Conservation (phyloP, 1,284 basidiomycete genomes). For the Takashimella koratensis region DNA sequence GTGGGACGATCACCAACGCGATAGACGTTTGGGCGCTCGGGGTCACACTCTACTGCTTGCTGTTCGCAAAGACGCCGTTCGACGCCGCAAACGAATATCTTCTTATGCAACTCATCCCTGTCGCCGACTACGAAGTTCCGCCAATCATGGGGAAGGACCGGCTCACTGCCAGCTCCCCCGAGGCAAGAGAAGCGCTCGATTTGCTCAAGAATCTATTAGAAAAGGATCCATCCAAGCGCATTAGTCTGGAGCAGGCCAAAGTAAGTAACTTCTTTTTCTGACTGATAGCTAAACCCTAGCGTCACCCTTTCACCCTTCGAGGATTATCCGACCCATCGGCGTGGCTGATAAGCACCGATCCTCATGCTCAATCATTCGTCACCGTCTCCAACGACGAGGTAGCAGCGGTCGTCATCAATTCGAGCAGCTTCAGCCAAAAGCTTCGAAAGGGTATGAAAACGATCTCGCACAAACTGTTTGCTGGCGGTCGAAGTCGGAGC, state of each 20-base stretch:
- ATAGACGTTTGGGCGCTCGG: conserved; percentile 99
- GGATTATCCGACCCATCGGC: conserved; percentile 66
- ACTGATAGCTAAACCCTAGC: conserved; percentile 19
- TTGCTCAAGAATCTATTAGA: conserved; percentile 73
- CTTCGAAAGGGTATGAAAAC: conserved; percentile 39
- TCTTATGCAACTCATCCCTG: conserved; percentile 80
- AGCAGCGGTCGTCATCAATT: conserved; percentile 61
- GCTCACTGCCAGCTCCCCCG: conserved; percentile 56
- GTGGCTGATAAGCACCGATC: conserved; percentile 78
- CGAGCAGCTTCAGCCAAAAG: conserved; percentile 35
- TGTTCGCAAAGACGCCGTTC: conserved; percentile 81
- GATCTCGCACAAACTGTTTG: conserved; percentile 31
- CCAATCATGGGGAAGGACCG: conserved; percentile 70
- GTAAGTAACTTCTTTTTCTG: conserved; percentile 52
- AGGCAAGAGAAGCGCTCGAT: conserved; percentile 60
- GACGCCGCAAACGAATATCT: conserved; percentile 67
- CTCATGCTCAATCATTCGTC: conserved; percentile 58
- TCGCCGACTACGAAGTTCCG: conserved; percentile 69
- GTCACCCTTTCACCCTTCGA: conserved; percentile 67
- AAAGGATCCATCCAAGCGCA: conserved; percentile 75
- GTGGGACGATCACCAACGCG: conserved; percentile 80
- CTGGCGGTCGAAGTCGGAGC: conserved; percentile 24
- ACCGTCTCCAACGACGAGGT: conserved; percentile 78
- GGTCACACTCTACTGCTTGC: conserved; percentile 91
- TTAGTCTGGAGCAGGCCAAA: conserved; percentile 81